phyloP scores from a whole-genome alignment of 2,329 filamentous ascomycete genomes.

The Alternaria angustiovoidea region DNA sequence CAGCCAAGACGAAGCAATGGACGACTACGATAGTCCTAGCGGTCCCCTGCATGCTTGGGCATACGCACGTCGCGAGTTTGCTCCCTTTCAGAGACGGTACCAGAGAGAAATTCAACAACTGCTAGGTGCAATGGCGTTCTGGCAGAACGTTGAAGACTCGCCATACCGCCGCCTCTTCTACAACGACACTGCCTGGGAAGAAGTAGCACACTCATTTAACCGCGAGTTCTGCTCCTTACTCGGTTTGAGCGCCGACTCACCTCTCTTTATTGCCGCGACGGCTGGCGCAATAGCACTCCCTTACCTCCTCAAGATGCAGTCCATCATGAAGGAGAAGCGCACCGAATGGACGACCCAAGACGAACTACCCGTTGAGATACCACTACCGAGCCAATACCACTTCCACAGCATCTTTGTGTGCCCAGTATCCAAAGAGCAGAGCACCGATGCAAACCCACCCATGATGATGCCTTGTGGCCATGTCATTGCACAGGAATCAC shows the following conservation, averaged over 20 bases:
- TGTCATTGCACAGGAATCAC: constrained; percentile 85
- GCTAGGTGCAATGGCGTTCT: constrained; percentile 80
- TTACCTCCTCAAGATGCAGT: constrained; percentile 85
- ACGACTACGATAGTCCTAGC: constrained; percentile 11
- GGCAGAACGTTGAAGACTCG: constrained; percentile 74
- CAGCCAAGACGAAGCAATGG: constrained; percentile 60
- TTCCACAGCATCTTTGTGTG: constrained; percentile 99
- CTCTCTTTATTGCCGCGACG: constrained; percentile 90
- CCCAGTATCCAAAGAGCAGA: constrained; percentile 95
- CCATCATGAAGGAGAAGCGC: constrained; percentile 85
- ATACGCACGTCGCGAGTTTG: constrained; percentile 80
- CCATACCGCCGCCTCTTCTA: constrained; percentile 84
- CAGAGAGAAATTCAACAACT: constrained; percentile 81
- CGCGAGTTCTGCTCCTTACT: constrained; percentile 93
- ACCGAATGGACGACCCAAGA: constrained; percentile 95
- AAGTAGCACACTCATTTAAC: constrained; percentile 86
- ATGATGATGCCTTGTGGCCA: constrained; percentile 98
- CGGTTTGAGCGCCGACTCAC: constrained; percentile 87
- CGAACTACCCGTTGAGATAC: constrained; percentile 82
- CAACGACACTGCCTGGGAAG: constrained; percentile 77
- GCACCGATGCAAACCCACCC: constrained; percentile 88
- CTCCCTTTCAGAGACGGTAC: constrained; percentile 77
- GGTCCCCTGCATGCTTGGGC: constrained; percentile 71
- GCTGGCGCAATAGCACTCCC: constrained; percentile 92
- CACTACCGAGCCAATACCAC: constrained; percentile 68